These are phyloP conservation scores for Monosporozyma siamensis DNA, from an alignment of 805 yeast species.

Conservation along the genomic window DNA sequence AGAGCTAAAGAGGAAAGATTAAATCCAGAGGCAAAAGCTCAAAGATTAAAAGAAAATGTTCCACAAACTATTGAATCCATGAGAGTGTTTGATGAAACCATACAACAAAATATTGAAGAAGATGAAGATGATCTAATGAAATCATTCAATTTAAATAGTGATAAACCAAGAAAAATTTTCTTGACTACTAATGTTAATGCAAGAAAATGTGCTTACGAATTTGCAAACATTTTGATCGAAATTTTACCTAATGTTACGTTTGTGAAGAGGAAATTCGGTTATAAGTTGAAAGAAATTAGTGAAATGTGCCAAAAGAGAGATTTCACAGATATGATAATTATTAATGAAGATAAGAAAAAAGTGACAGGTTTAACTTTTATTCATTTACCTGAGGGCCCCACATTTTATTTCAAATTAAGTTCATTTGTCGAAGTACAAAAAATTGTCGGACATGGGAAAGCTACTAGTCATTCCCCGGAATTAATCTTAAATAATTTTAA, in stretches of 20 bases:
- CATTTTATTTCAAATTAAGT: constrained; percentile 79
- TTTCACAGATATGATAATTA: constrained; percentile 77
- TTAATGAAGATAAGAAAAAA: constrained; percentile 88
- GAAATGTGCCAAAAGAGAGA: constrained; percentile 72
- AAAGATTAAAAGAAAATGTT: constrained; percentile 67
- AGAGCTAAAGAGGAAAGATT: constrained; percentile 81
- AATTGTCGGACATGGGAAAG: constrained; percentile 80
- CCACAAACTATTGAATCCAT: constrained; percentile 78
- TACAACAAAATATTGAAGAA: constrained; percentile 32
- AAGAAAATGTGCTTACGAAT: constrained; percentile 76
- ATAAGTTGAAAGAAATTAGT: constrained; percentile 78
- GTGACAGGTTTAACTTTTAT: constrained; percentile 89
- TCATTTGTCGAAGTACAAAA: constrained; percentile 67
- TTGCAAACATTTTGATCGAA: constrained; percentile 79
- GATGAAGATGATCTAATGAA: constrained; percentile 17
- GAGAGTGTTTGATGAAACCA: constrained; percentile 82
- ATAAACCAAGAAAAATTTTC: constrained; percentile 76
- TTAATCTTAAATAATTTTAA: constrained; percentile 84
- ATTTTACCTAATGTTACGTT: constrained; percentile 79
- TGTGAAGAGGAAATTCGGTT: constrained; percentile 79
- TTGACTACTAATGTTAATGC: constrained; percentile 86
- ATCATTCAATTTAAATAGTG: constrained; percentile 43
- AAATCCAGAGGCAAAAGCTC: constrained; percentile 73
- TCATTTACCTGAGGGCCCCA: constrained; percentile 92
- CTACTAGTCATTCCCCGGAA: constrained; percentile 89